These are phyloP conservation scores for Fusarium floridanum DNA, from an alignment of 2,329 filamentous ascomycete species.

Conservation along the genomic window DNA sequence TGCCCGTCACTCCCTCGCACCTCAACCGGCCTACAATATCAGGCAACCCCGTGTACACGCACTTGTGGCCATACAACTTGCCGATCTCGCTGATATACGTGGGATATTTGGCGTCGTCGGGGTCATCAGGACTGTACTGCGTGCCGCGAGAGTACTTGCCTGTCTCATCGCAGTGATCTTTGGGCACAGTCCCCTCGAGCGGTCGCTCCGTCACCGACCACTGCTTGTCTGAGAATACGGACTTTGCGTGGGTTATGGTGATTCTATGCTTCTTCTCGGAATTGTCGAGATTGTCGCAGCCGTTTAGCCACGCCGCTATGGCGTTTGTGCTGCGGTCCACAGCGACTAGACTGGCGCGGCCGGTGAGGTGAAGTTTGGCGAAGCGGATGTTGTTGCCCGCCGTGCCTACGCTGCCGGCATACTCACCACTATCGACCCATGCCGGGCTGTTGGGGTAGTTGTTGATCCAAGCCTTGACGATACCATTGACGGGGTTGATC, in stretches of 20 bases:
- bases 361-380: not conserved
- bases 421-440: not conserved
- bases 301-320: not conserved
- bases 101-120: no score
- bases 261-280: slow-evolving; percentile 14
- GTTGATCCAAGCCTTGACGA: not conserved
- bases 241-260: not conserved
- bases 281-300: not conserved
- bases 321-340: not conserved
- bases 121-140: no score
- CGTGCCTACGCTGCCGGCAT: not conserved
- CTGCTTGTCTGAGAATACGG: not conserved
- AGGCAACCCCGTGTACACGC: no score
- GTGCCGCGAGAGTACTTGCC: no score
- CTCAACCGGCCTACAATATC: no score
- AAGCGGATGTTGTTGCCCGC: not conserved
- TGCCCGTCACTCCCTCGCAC: no score
- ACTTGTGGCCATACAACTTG: no score
- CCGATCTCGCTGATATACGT: no score
- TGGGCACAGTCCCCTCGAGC: no score
- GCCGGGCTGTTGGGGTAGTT: not conserved
- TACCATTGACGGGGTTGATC: not conserved
- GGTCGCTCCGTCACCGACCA: not conserved
- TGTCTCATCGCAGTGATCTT: no score
- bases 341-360: not conserved